Evolutionary conservation across 257 asterid species (phyloP).

Genomic region (Nicotiana paniculata): DNA sequence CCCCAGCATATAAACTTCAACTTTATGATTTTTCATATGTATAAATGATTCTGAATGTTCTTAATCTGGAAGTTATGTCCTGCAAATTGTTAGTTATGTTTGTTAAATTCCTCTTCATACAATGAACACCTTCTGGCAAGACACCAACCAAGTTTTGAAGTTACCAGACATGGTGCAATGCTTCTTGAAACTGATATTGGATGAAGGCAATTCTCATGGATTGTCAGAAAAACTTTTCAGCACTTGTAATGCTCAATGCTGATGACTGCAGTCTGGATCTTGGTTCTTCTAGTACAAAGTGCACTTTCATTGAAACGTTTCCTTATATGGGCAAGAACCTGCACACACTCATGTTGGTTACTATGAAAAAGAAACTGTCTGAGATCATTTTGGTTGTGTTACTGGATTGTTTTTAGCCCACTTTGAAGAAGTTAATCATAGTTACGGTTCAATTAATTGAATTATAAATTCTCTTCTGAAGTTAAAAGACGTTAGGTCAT

Average conservation of each 20-base stretch:
- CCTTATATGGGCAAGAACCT: slow-evolving; percentile 70
- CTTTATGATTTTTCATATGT: background rate
- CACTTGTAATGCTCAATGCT: slow-evolving; percentile 58
- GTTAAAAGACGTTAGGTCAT: background rate
- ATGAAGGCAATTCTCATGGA: slow-evolving; percentile 46
- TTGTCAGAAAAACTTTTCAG: slow-evolving; percentile 55
- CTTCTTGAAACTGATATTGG: slow-evolving; percentile 57
- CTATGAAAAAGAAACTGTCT: slow-evolving; percentile 47
- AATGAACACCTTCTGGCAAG: slow-evolving; percentile 40
- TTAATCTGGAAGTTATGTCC: background rate
- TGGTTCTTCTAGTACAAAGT: slow-evolving; percentile 61
- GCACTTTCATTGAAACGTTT: slow-evolving; percentile 49
- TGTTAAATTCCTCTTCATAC: slow-evolving; percentile 11
- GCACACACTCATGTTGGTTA: slow-evolving; percentile 78
- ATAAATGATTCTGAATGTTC: background rate
- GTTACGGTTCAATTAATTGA: background rate
- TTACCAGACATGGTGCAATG: slow-evolving; percentile 67
- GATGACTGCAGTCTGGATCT: slow-evolving; percentile 52
- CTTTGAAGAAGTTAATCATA: background rate
- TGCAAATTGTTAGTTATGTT: background rate
- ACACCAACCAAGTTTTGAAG: slow-evolving; percentile 78
- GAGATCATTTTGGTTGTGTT: slow-evolving; percentile 14
- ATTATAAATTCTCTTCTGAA: background rate
- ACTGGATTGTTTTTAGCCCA: background rate
- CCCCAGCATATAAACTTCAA: background rate